phyloP scores from a whole-genome alignment of 129 eudicot species.

The Saussurea involucrata region DNA sequence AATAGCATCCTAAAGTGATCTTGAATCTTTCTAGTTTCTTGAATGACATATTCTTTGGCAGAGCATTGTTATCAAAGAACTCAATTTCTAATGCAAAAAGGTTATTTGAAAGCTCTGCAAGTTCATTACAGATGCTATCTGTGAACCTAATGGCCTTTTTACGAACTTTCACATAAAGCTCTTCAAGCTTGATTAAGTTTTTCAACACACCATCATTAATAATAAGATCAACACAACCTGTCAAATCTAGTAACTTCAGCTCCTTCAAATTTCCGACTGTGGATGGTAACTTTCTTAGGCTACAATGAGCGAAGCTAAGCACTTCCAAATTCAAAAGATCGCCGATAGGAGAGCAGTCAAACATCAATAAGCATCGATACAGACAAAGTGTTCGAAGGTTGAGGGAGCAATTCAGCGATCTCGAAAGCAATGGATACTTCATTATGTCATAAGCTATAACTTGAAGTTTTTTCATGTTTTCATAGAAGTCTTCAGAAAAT shows the following conservation, averaged over 20 bases:
- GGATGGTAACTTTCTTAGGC: neutral
- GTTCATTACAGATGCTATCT: neutral
- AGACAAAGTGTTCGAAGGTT: neutral
- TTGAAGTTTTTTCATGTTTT: neutral
- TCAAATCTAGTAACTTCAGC: neutral
- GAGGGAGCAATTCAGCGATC: neutral
- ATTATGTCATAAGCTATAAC: neutral
- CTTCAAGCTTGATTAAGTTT: neutral
- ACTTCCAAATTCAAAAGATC: neutral
- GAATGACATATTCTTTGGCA: neutral
- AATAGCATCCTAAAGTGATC: neutral
- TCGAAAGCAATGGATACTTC: neutral
- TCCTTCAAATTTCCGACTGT: neutral
- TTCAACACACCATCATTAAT: neutral
- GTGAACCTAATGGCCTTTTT: neutral
- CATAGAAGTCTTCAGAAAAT: neutral
- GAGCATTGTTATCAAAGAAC: neutral
- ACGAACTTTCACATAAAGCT: neutral
- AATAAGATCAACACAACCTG: neutral
- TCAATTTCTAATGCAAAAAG: neutral
- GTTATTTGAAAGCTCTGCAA: neutral
- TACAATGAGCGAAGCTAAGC: neutral
- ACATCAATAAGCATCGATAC: neutral
- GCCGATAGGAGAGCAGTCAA: neutral
- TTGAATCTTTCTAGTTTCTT: constrained; percentile 1